A percentile compares a stretch with the other conserved stretches of the same genome.
These are phyloP conservation scores for Aethionema arabicum DNA, from an alignment of 345 rosid species.

Conservation along the genomic window DNA sequence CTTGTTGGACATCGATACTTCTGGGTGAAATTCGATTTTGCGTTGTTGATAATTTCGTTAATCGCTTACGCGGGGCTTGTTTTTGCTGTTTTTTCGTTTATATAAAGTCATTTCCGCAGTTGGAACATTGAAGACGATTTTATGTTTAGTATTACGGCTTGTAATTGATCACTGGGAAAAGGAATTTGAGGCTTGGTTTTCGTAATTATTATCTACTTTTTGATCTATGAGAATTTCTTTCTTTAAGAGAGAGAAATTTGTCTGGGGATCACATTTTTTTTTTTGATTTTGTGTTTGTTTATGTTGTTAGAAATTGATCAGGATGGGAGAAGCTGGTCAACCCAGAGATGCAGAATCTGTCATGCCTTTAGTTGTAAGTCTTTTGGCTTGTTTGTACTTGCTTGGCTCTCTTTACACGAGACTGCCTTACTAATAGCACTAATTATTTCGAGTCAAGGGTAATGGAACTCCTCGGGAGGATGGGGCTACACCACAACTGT, in stretches of 20 bases:
- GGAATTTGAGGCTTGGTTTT: neutral
- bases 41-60: neutral
- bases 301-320: constrained; percentile 35
- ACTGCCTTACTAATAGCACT: constrained; percentile 16
- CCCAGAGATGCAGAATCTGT: constrained; percentile 37
- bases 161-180: neutral
- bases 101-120: neutral
- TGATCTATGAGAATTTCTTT: neutral
- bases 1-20: neutral
- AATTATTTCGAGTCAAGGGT: constrained; percentile 25
- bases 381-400: constrained; percentile 13
- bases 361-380: constrained; percentile 41
- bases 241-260: neutral
- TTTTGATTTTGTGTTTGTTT: constrained; percentile 12
- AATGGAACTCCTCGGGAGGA: constrained; percentile 34
- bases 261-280: neutral
- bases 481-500: constrained; percentile 41
- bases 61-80: neutral
- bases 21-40: neutral
- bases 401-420: constrained; percentile 16
- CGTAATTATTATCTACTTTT: neutral
- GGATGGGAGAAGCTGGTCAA: constrained; percentile 47
- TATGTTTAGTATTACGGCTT: constrained; percentile 18
- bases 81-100: constrained; percentile 4
- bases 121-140: constrained; percentile 7